These are phyloP conservation scores for Pyrenophora teres DNA, from an alignment of 2,329 filamentous ascomycete genomes.

Conservation along the genomic window DNA sequence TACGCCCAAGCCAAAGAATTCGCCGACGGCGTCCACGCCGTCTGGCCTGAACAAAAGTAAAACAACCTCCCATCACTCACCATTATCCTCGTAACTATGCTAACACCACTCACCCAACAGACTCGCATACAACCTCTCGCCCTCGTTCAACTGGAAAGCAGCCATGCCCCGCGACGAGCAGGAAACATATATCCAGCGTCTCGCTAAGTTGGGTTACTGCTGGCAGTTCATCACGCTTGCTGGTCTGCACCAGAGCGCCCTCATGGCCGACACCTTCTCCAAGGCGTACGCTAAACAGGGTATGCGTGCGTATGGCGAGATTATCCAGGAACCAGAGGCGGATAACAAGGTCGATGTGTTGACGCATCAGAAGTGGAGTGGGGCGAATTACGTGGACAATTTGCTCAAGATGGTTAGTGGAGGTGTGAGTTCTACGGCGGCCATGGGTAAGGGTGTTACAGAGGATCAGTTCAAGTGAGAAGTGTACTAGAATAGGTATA, in stretches of 20 bases:
- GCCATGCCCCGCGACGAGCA: constrained; percentile 91
- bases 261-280: constrained; percentile 89
- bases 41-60: constrained; percentile 95
- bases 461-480: constrained; percentile 86
- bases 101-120: constrained; percentile 52
- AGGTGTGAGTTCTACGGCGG: constrained; percentile 86
- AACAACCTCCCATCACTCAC: constrained; percentile 39
- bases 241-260: constrained; percentile 90
- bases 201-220: constrained; percentile 89
- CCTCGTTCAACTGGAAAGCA: constrained; percentile 99
- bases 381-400: constrained; percentile 93
- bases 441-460: constrained; percentile 97
- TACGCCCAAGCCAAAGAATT: constrained; percentile 91
- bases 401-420: constrained; percentile 96
- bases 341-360: constrained; percentile 88
- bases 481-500: too few relatives aligned
- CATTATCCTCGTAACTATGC: neutral
- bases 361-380: constrained; percentile 98
- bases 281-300: constrained; percentile 78
- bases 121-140: constrained; percentile 96
- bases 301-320: constrained; percentile 96
- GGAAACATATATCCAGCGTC: constrained; percentile 93
- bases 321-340: constrained; percentile 98
- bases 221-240: constrained; percentile 99
- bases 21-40: constrained; percentile 87